Conservation (phyloP, 352 stramenopile genomes). For the Globisporangium middletonii region DNA sequence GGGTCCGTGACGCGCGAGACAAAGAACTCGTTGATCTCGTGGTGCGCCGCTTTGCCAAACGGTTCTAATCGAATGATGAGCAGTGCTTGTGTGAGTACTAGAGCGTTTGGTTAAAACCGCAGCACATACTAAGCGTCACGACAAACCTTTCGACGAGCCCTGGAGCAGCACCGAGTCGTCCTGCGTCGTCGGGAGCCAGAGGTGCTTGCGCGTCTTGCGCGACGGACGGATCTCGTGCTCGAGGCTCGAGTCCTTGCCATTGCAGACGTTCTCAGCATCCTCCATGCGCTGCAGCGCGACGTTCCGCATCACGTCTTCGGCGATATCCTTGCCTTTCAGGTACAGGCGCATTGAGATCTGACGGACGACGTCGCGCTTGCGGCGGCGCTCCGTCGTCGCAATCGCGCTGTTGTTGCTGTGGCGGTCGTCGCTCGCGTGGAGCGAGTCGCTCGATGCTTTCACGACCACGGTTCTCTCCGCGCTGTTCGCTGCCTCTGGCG, state of each 20-base stretch:
- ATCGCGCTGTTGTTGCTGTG: constrained; percentile 4
- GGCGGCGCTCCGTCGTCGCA: constrained; percentile 14
- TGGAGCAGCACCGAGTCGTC: constrained; percentile 66
- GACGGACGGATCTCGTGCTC: constrained; percentile 61
- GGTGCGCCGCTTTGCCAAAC: constrained; percentile 15
- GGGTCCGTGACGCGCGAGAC: constrained; percentile 73
- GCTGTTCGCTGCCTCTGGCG: neutral
- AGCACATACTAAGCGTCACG: neutral
- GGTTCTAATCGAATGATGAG: constrained; percentile 2
- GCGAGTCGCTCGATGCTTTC: constrained; percentile 1
- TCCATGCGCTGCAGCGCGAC: constrained; percentile 47
- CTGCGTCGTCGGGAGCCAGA: constrained; percentile 71
- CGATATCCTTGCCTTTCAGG: constrained; percentile 61
- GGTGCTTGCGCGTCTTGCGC: constrained; percentile 54
- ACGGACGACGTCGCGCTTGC: constrained; percentile 64
- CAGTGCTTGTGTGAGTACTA: neutral
- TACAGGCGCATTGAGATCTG: constrained; percentile 77
- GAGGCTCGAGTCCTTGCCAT: constrained; percentile 38
- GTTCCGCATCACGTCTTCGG: constrained; percentile 57
- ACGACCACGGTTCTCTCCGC: constrained; percentile 4
- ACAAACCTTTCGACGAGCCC: constrained; percentile 15
- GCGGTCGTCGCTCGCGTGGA: neutral
- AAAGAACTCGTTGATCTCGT: constrained; percentile 70
- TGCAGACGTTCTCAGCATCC: constrained; percentile 51
- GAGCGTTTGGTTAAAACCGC: neutral